Percentiles rank a stretch among this genome's conserved stretches.
Conservation (phyloP, 768 basidiomycete genomes). For the Trametes maxima region DNA sequence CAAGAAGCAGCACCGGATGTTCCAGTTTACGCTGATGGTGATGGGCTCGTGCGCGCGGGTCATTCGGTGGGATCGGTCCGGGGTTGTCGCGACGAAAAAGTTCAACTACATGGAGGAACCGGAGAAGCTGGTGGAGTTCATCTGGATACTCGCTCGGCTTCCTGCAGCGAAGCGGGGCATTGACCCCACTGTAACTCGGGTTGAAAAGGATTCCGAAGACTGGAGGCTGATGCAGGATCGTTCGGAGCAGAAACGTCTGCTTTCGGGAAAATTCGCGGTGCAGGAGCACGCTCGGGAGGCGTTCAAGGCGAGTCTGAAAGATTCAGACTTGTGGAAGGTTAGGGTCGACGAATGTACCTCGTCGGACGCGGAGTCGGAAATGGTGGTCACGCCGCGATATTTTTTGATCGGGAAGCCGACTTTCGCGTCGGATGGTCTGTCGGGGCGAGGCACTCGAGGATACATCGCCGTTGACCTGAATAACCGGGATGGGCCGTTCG, state of each 20-base stretch:
- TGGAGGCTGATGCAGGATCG: no score
- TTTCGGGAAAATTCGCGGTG: no score
- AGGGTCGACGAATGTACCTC: background rate
- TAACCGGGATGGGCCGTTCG: background rate
- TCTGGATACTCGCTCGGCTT: conserved; percentile 6
- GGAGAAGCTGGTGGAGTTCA: background rate
- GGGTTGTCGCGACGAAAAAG: background rate
- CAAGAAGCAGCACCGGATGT: conserved; percentile 1
- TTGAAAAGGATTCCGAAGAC: no score
- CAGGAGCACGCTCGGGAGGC: no score
- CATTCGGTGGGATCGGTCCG: conserved; percentile 8
- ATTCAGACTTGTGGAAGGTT: background rate
- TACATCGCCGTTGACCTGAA: background rate
- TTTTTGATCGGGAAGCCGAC: conserved; percentile 7
- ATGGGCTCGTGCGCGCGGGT: background rate
- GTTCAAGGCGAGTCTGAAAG: background rate
- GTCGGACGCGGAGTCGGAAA: background rate
- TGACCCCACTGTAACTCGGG: background rate
- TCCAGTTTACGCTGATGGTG: conserved; percentile 2
- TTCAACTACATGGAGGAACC: conserved; percentile 10
- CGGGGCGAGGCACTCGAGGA: conserved; percentile 4
- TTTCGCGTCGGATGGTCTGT: background rate
- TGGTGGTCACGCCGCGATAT: background rate
- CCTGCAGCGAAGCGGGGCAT: background rate
- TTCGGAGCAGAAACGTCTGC: no score